Evolutionary conservation across 805 yeast species (phyloP).

Genomic region (Clavispora santaluciae): DNA sequence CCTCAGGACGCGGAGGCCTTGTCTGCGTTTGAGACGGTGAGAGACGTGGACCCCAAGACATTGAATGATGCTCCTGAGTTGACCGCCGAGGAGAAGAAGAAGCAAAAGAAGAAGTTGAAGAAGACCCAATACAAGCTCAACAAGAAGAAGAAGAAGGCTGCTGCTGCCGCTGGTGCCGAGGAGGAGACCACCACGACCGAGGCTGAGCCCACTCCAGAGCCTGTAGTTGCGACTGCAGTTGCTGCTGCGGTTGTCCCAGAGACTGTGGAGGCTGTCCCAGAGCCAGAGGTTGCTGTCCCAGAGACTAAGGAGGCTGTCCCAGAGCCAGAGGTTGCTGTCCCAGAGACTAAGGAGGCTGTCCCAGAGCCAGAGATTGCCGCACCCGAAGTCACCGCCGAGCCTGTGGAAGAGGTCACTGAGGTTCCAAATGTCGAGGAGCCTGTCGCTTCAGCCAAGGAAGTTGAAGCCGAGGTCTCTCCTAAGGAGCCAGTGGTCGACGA

Average conservation of each 20-base stretch:
- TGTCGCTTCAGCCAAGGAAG: slow-evolving; percentile 12
- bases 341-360: slow-evolving; percentile 6
- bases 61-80: slow-evolving; percentile 40
- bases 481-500: slow-evolving; percentile 2
- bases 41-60: slow-evolving; percentile 43
- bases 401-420: neutral
- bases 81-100: slow-evolving; percentile 22
- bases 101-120: slow-evolving; percentile 36
- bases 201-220: slow-evolving; percentile 7
- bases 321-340: slow-evolving; percentile 5
- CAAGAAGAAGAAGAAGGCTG: slow-evolving; percentile 5
- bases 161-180: slow-evolving; percentile 4
- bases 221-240: slow-evolving; percentile 4
- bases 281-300: slow-evolving; percentile 4
- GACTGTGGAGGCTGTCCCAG: slow-evolving; percentile 14
- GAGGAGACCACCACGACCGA: slow-evolving; percentile 6
- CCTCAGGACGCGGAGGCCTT: slow-evolving; percentile 63
- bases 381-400: slow-evolving; percentile 5
- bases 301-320: slow-evolving; percentile 14
- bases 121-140: slow-evolving; percentile 12
- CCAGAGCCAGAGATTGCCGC: slow-evolving; percentile 5
- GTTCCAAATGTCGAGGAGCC: slow-evolving; percentile 7
- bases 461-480: slow-evolving; percentile 6
- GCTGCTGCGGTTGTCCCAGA: slow-evolving; percentile 6
- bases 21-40: slow-evolving; percentile 56